Conservation (phyloP, 2,329 filamentous ascomycete genomes). For the Alternaria hordeiaustralica region DNA sequence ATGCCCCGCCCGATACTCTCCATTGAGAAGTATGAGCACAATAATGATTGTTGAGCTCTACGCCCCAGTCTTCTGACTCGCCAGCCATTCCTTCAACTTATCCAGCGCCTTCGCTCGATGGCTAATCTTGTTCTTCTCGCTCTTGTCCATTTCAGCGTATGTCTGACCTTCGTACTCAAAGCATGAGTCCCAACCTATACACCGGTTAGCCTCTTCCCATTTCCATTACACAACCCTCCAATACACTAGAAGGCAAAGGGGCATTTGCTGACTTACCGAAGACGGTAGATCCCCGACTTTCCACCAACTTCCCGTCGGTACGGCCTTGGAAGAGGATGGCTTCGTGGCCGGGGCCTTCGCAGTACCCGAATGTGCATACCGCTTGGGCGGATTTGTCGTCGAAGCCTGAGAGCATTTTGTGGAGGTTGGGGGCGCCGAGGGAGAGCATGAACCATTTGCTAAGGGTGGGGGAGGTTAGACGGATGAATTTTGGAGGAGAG, state of each 20-base stretch:
- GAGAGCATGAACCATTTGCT: slow-evolving; percentile 94
- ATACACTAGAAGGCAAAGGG: not conserved
- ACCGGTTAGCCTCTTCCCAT: slow-evolving; percentile 2
- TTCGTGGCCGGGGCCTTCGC: slow-evolving; percentile 80
- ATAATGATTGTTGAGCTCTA: slow-evolving; percentile 1
- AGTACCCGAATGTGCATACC: slow-evolving; percentile 96
- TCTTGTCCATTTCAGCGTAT: slow-evolving; percentile 93
- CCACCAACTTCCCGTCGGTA: slow-evolving; percentile 85
- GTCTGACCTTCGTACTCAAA: slow-evolving; percentile 91
- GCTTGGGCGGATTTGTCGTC: slow-evolving; percentile 90
- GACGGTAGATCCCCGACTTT: slow-evolving; percentile 75
- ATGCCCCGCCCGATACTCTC: not conserved
- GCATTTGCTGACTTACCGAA: slow-evolving; percentile 71
- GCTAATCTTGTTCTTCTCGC: slow-evolving; percentile 87
- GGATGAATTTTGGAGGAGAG: not conserved
- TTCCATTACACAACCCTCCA: not conserved
- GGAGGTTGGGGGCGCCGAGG: slow-evolving; percentile 83
- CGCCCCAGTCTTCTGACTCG: slow-evolving; percentile 47
- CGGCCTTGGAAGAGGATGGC: slow-evolving; percentile 90
- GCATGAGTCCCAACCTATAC: slow-evolving; percentile 88
- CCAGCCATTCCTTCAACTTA: slow-evolving; percentile 85
- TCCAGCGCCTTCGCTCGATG: slow-evolving; percentile 87
- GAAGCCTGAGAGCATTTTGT: slow-evolving; percentile 88
- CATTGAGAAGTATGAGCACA: not conserved
- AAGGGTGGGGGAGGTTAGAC: not conserved